phyloP scores from a whole-genome alignment of 169 alveolate species.

The Plasmodium adleri region DNA sequence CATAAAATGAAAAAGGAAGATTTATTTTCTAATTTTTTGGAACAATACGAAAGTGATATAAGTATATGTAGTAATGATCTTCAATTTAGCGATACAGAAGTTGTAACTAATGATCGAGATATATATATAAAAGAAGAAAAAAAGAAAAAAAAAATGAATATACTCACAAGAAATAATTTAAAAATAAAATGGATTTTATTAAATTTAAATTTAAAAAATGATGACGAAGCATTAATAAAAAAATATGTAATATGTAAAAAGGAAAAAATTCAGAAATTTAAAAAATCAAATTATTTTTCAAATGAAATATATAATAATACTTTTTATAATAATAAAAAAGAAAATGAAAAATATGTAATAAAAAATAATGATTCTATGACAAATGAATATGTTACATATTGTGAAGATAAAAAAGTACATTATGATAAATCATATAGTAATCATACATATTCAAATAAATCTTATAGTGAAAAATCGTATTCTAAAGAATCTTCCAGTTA shows the following conservation, averaged over 20 bases:
- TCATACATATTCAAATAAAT: no score
- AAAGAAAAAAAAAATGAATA: slow-evolving; percentile 10
- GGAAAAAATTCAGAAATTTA: slow-evolving; percentile 1
- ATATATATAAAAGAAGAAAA: slow-evolving; percentile 1
- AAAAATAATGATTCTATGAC: neutral
- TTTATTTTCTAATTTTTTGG: slow-evolving; percentile 9
- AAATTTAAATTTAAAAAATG: slow-evolving; percentile 63
- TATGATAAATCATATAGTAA: no score
- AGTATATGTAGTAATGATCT: slow-evolving; percentile 64
- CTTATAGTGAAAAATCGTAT: no score
- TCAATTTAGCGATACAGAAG: slow-evolving; percentile 53
- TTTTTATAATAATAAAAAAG: slow-evolving; percentile 9
- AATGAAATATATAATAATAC: neutral
- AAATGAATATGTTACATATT: neutral
- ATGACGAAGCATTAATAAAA: slow-evolving; percentile 46
- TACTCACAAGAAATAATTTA: slow-evolving; percentile 42
- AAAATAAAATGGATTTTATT: slow-evolving; percentile 68
- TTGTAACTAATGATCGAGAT: slow-evolving; percentile 24
- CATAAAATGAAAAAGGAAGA: slow-evolving; percentile 17
- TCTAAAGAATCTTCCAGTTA: no score
- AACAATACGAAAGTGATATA: slow-evolving; percentile 59
- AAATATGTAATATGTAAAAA: slow-evolving; percentile 57
- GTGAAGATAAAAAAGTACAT: no score
- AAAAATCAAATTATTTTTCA: slow-evolving; percentile 1
- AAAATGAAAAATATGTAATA: neutral